Percentiles rank a stretch among this genome's conserved stretches.
These are phyloP conservation scores for Lolium rigidum DNA, from an alignment of 176 grass and related monocot species.

Conservation along the genomic window DNA sequence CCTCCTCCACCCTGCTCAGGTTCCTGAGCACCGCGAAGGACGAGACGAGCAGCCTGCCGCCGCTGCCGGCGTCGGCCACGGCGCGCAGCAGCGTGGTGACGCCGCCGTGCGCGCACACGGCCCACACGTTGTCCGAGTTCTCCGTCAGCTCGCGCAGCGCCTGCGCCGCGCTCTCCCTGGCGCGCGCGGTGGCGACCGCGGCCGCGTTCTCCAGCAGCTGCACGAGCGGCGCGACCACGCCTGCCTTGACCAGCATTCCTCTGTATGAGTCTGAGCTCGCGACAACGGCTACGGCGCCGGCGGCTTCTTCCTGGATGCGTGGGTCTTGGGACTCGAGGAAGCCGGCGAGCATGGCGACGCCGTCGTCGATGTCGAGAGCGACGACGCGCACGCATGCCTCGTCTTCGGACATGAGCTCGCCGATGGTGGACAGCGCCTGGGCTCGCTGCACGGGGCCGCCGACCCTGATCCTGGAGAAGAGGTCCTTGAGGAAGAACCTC, in stretches of 20 bases:
- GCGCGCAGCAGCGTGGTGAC: constrained; percentile 65
- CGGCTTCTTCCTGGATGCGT: constrained; percentile 63
- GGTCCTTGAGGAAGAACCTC: constrained; percentile 76
- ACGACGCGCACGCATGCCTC: constrained; percentile 60
- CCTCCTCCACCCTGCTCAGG: constrained; percentile 76
- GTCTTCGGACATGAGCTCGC: constrained; percentile 70
- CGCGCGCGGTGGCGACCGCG: constrained; percentile 33
- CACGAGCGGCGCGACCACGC: constrained; percentile 69
- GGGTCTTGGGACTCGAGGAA: constrained; percentile 63
- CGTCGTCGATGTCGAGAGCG: constrained; percentile 61
- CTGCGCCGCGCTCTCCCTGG: constrained; percentile 63
- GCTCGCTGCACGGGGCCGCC: constrained; percentile 49
- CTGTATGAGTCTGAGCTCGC: constrained; percentile 56
- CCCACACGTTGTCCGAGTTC: constrained; percentile 97
- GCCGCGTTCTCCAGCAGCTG: constrained; percentile 59
- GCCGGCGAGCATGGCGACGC: constrained; percentile 62
- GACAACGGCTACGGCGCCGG: constrained; percentile 55
- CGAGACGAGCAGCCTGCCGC: constrained; percentile 56
- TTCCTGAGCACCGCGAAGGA: constrained; percentile 74
- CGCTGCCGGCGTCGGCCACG: constrained; percentile 41
- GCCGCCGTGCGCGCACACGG: constrained; percentile 84
- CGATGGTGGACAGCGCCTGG: constrained; percentile 62
- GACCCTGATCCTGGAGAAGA: constrained; percentile 79
- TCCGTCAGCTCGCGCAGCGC: constrained; percentile 74
- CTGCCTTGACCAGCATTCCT: constrained; percentile 67